Conservation (phyloP, 352 stramenopile genomes). For the Phytopythium ostracodes region DNA sequence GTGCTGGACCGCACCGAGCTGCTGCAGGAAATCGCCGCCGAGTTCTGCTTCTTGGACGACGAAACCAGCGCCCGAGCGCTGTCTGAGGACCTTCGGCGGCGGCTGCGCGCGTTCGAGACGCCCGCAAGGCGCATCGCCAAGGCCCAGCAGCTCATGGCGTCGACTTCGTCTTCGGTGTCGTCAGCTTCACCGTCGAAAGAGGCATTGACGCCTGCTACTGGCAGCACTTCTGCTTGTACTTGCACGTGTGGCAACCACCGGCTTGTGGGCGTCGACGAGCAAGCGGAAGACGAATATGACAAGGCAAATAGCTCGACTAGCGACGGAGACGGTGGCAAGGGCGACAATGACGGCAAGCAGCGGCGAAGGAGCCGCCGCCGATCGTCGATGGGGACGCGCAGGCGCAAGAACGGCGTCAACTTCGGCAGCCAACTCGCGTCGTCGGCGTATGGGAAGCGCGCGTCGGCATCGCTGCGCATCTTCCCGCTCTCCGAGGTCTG, state of each 20-base stretch:
- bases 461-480: slow-evolving; percentile 21
- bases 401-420: slow-evolving; percentile 45
- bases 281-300: slow-evolving; percentile 8
- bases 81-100: slow-evolving; percentile 15
- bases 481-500: slow-evolving; percentile 59
- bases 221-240: slow-evolving; percentile 19
- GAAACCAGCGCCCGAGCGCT: slow-evolving; percentile 15
- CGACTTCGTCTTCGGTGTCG: background rate
- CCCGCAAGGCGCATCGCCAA: slow-evolving; percentile 43
- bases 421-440: slow-evolving; percentile 26
- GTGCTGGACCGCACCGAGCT: slow-evolving; percentile 56
- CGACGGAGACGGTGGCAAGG: slow-evolving; percentile 5
- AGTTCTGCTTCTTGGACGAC: slow-evolving; percentile 38
- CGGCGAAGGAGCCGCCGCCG: slow-evolving; percentile 18
- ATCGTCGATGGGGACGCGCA: slow-evolving; percentile 24
- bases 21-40: slow-evolving; percentile 47
- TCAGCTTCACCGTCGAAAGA: background rate
- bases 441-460: slow-evolving; percentile 9
- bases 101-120: slow-evolving; percentile 37
- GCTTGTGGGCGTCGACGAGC: slow-evolving; percentile 24
- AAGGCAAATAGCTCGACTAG: background rate
- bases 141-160: slow-evolving; percentile 34
- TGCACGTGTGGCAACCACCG: slow-evolving; percentile 48
- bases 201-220: background rate
- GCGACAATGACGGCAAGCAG: slow-evolving; percentile 14